Evolutionary conservation across 2,329 filamentous ascomycete genomes (phyloP).

Genomic region (Monilinia polystroma): DNA sequence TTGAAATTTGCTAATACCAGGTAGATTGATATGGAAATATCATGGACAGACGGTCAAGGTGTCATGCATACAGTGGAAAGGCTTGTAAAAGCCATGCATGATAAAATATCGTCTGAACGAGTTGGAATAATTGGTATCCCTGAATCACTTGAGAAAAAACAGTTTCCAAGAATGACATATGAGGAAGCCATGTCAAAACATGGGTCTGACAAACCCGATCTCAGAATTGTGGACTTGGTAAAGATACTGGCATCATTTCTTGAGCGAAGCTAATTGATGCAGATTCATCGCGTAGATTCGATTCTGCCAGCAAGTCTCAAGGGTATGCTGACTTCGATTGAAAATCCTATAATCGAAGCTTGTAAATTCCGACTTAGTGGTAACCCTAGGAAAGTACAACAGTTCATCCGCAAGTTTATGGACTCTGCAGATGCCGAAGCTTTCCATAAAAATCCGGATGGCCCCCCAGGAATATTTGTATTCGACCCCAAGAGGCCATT

Average conservation of each 20-base stretch:
- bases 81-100: slow-evolving; percentile 35
- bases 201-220: slow-evolving; percentile 90
- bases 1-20: slow-evolving; percentile 20
- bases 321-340: slow-evolving; percentile 69
- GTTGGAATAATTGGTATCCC: background rate
- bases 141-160: slow-evolving; percentile 10
- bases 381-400: slow-evolving; percentile 52
- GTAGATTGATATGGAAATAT: slow-evolving; percentile 89
- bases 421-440: slow-evolving; percentile 57
- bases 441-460: slow-evolving; percentile 67
- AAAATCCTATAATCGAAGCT: slow-evolving; percentile 70
- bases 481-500: slow-evolving; percentile 73
- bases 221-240: slow-evolving; percentile 69
- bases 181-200: slow-evolving; percentile 74
- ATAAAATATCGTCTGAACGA: background rate
- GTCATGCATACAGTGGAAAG: slow-evolving; percentile 56
- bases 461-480: slow-evolving; percentile 77
- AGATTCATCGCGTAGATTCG: slow-evolving; percentile 67
- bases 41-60: slow-evolving; percentile 70
- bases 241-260: slow-evolving; percentile 27
- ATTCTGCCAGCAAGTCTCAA: slow-evolving; percentile 64
- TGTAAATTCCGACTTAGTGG: slow-evolving; percentile 64
- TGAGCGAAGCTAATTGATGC: slow-evolving; percentile 35
- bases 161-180: slow-evolving; percentile 57
- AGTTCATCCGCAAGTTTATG: slow-evolving; percentile 70